Conservation (phyloP, 106 monocot genomes). For the Posidonia australis region DNA sequence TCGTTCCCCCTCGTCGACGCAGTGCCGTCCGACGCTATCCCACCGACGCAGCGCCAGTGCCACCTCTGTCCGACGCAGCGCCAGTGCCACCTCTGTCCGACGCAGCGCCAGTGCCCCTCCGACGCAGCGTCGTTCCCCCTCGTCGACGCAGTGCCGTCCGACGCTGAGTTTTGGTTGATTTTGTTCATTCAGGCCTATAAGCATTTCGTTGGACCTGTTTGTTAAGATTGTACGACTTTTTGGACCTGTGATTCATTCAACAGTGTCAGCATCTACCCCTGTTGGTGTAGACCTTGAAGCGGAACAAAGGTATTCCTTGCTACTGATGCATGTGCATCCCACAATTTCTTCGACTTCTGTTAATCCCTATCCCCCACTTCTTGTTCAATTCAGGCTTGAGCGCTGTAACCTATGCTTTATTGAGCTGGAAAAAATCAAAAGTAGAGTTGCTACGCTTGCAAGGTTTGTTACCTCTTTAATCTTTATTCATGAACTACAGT, state of each 20-base stretch:
- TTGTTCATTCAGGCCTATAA: constrained; percentile 39
- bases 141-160: too few species aligned
- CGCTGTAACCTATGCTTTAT: constrained; percentile 80
- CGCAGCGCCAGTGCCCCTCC: too few species aligned
- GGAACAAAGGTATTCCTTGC: constrained; percentile 57
- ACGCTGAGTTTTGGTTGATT: too few species aligned
- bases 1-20: too few species aligned
- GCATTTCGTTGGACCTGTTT: constrained; percentile 67
- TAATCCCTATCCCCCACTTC: background rate
- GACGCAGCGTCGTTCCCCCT: too few species aligned
- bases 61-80: too few species aligned
- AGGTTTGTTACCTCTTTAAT: too few species aligned
- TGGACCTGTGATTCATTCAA: constrained; percentile 76
- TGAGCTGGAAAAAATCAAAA: constrained; percentile 81
- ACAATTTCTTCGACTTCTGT: background rate
- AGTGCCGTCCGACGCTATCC: too few species aligned
- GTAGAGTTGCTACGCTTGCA: constrained; percentile 39
- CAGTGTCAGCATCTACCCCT: constrained; percentile 52
- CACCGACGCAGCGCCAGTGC: too few species aligned
- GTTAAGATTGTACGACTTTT: constrained; percentile 74
- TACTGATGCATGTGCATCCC: background rate
- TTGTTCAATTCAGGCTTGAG: constrained; percentile 40
- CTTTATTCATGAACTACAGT: background rate
- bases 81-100: too few species aligned
- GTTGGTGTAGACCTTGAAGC: constrained; percentile 95